Evolutionary conservation across 805 yeast species (phyloP).

Genomic region (Yarrowia keelungensis): DNA sequence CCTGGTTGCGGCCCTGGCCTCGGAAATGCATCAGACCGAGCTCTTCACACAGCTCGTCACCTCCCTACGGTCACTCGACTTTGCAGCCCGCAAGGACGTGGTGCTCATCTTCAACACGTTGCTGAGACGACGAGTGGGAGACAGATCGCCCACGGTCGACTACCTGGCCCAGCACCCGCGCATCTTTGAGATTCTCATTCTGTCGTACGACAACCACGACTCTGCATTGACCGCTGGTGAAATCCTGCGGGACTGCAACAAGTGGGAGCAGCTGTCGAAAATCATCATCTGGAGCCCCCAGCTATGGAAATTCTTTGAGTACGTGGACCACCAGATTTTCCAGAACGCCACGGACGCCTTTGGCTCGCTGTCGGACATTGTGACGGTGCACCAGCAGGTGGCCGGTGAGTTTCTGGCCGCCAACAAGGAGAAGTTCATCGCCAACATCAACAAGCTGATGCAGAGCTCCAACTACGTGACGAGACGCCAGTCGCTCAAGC

Average conservation of each 20-base stretch:
- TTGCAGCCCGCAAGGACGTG: constrained; percentile 89
- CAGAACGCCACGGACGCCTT: constrained; percentile 92
- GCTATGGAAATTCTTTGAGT: constrained; percentile 84
- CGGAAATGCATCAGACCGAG: constrained; percentile 78
- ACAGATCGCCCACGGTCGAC: constrained; percentile 85
- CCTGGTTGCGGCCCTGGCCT: constrained; percentile 75
- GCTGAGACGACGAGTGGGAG: constrained; percentile 77
- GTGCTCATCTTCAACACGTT: constrained; percentile 73
- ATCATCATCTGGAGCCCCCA: constrained; percentile 64
- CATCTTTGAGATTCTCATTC: constrained; percentile 65
- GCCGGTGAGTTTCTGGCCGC: constrained; percentile 72
- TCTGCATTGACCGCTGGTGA: constrained; percentile 75
- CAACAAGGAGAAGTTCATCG: constrained; percentile 65
- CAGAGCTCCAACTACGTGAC: constrained; percentile 86
- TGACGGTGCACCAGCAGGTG: constrained; percentile 71
- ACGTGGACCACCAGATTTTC: constrained; percentile 76
- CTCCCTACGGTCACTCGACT: constrained; percentile 73
- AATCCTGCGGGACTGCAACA: constrained; percentile 84
- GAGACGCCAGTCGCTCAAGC: constrained; percentile 82
- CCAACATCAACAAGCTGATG: constrained; percentile 70
- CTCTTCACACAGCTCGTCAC: constrained; percentile 66
- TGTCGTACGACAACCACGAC: constrained; percentile 77
- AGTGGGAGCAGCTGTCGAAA: constrained; percentile 71
- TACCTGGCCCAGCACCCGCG: constrained; percentile 73
- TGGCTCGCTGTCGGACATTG: constrained; percentile 71